These are phyloP conservation scores for Gymnopus androsaceus DNA, from an alignment of 1,284 basidiomycete genomes.

Conservation along the genomic window DNA sequence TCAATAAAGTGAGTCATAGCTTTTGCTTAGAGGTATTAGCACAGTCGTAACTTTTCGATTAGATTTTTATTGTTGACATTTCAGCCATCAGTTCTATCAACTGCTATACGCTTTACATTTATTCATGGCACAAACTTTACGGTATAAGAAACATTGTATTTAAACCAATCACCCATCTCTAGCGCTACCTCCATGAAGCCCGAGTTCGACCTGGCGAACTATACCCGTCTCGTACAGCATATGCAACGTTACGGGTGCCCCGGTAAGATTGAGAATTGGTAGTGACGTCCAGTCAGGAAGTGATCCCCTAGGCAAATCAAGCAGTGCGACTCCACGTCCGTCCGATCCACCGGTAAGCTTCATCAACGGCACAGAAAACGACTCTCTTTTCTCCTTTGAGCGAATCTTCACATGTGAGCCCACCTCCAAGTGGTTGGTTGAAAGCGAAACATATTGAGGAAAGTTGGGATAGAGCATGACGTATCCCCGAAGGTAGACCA, in stretches of 20 bases:
- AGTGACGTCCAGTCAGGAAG: slow-evolving; percentile 58
- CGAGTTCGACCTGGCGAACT: neutral
- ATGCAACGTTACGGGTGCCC: slow-evolving; percentile 49
- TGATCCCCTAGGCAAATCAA: slow-evolving; percentile 55
- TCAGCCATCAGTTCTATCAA: too few relatives aligned
- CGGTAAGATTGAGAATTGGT: slow-evolving; percentile 73
- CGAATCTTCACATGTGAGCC: slow-evolving; percentile 67
- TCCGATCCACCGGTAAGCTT: slow-evolving; percentile 31
- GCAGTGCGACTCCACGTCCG: slow-evolving; percentile 35
- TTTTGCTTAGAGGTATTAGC: too few relatives aligned
- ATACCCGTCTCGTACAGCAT: slow-evolving; percentile 10
- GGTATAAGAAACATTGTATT: too few relatives aligned
- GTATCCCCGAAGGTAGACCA: slow-evolving; percentile 77
- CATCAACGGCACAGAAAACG: slow-evolving; percentile 74
- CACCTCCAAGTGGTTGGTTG: slow-evolving; percentile 83
- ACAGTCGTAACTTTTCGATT: too few relatives aligned
- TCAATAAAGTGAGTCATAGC: too few relatives aligned
- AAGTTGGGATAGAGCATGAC: slow-evolving; percentile 88
- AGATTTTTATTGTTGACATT: too few relatives aligned
- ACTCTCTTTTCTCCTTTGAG: slow-evolving; percentile 57
- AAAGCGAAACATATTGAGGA: slow-evolving; percentile 65
- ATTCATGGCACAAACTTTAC: too few relatives aligned
- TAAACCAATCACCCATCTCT: neutral
- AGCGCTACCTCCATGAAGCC: neutral
- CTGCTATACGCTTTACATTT: too few relatives aligned